These are phyloP conservation scores for Boletus vinaceobasis DNA, from an alignment of 768 basidiomycete genomes.

Conservation along the genomic window DNA sequence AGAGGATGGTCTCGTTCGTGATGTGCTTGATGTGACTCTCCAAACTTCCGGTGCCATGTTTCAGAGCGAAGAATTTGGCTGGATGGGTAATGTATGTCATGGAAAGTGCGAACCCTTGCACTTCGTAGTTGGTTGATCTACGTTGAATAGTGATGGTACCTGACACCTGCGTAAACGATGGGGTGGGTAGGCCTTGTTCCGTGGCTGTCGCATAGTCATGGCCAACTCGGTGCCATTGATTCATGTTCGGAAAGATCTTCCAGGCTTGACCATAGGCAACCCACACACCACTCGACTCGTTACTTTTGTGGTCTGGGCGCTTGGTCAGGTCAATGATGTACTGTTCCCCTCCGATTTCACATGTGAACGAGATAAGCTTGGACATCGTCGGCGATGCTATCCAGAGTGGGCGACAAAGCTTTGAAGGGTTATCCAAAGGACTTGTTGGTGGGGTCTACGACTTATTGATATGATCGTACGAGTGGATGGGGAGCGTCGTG, in stretches of 20 bases:
- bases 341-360: accelerated
- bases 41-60: background rate
- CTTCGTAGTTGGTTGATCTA: accelerated
- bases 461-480: background rate
- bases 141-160: background rate
- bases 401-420: background rate
- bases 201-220: background rate
- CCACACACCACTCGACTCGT: background rate
- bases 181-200: background rate
- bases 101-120: background rate
- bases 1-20: background rate
- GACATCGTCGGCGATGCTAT: background rate
- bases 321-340: background rate
- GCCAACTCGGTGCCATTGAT: background rate
- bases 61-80: background rate
- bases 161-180: accelerated
- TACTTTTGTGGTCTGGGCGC: background rate
- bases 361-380: background rate
- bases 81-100: background rate
- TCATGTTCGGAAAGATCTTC: background rate
- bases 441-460: background rate
- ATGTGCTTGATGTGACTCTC: background rate
- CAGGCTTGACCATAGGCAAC: background rate
- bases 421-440: background rate
- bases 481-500: too few relatives aligned